Evolutionary conservation across 2,329 filamentous ascomycete species (phyloP).

Genomic region (Clarireedia monteithiana): DNA sequence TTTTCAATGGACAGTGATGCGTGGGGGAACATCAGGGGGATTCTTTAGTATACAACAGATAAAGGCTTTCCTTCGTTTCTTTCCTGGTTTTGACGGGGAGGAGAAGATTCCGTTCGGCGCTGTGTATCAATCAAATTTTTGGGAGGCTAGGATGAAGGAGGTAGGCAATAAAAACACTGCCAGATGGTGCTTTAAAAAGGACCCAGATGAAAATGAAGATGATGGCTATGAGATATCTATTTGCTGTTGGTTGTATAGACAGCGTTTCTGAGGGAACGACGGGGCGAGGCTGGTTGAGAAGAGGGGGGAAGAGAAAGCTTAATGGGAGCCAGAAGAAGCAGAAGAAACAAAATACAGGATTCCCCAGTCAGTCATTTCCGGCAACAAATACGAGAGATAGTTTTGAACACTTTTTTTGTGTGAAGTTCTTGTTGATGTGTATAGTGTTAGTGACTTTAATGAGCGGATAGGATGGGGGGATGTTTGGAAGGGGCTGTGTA

Average conservation of each 20-base stretch:
- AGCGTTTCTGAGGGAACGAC: neutral
- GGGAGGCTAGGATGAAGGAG: constrained; percentile 3
- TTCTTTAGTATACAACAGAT: constrained; percentile 17
- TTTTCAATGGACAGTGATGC: constrained; percentile 8
- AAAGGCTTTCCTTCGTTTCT: constrained; percentile 4
- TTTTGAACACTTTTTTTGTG: constrained; percentile 3
- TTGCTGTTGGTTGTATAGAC: constrained; percentile 8
- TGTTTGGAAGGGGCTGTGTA: too few species aligned
- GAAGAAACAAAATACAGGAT: neutral
- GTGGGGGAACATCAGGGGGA: constrained; percentile 1
- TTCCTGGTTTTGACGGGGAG: constrained; percentile 2
- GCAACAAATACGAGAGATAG: constrained; percentile 8
- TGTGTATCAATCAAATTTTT: constrained; percentile 21
- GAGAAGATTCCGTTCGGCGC: constrained; percentile 10
- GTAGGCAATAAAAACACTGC: neutral
- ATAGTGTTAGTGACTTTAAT: neutral
- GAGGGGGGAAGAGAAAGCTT: neutral
- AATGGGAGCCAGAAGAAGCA: neutral
- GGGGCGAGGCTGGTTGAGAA: neutral
- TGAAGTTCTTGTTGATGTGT: neutral
- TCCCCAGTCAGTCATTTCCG: constrained; percentile 6
- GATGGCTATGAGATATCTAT: constrained; percentile 14
- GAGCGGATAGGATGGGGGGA: neutral
- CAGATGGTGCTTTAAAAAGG: neutral
- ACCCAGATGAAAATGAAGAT: constrained; percentile 10